Conservation (phyloP, 2,329 filamentous ascomycete species). For the Xylaria sp. region DNA sequence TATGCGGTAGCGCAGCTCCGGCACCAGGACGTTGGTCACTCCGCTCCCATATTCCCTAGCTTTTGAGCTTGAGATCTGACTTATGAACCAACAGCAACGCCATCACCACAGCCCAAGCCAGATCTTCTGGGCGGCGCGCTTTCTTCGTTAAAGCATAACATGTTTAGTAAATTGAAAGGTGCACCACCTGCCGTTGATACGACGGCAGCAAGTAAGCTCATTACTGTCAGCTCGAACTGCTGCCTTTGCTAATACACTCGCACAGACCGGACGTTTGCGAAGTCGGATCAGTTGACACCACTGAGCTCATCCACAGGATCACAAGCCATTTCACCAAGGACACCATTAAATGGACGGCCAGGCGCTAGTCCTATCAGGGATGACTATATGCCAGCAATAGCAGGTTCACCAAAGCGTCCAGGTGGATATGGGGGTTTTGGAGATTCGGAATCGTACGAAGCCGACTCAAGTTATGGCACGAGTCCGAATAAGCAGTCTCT, state of each 20-base stretch:
- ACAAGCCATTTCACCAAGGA: slow-evolving; percentile 65
- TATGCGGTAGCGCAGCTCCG: slow-evolving; percentile 58
- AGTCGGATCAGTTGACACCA: slow-evolving; percentile 64
- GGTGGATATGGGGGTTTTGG: slow-evolving; percentile 55
- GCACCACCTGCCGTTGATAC: slow-evolving; percentile 58
- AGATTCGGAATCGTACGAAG: slow-evolving; percentile 41
- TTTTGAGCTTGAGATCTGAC: slow-evolving; percentile 24
- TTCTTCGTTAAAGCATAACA: slow-evolving; percentile 40
- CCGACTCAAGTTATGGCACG: slow-evolving; percentile 48
- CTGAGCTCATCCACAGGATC: slow-evolving; percentile 63
- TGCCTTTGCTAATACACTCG: slow-evolving; percentile 37
- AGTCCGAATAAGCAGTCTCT: slow-evolving; percentile 53
- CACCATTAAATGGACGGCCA: slow-evolving; percentile 51
- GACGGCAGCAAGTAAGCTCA: slow-evolving; percentile 58
- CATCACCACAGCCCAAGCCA: slow-evolving; percentile 31
- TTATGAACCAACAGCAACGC: slow-evolving; percentile 22
- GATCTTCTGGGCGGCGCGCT: slow-evolving; percentile 41
- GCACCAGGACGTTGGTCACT: slow-evolving; percentile 49
- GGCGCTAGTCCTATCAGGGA: slow-evolving; percentile 46
- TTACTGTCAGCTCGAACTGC: neutral
- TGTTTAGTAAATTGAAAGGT: slow-evolving; percentile 47
- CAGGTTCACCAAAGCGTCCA: slow-evolving; percentile 47
- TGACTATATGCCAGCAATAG: slow-evolving; percentile 51
- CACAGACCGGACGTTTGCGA: slow-evolving; percentile 57
- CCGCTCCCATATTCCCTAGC: neutral